Base-by-base conservation (phyloP, 495 filamentous ascomycete genomes). In the Letharia lupina region DNA sequence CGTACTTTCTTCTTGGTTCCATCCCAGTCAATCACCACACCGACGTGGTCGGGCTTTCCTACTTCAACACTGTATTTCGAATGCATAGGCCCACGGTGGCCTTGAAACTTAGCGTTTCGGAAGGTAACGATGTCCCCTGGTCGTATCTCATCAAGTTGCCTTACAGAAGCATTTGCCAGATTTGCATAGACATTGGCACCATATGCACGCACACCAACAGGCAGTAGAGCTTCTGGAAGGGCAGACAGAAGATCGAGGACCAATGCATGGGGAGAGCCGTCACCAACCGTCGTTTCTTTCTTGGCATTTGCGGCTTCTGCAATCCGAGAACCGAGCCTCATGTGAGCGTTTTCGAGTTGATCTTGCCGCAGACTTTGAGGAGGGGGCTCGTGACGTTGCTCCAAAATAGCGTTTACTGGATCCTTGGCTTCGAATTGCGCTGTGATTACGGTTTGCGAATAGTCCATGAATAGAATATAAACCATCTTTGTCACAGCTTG, bases 1-100 rank as follows among this genome's bases (percentile, higher is more conserved):
- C 93, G 79, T 45, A 98, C 88, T 82, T 96, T 96, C 84, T 96
- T 97, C 82, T 97, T 96, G 37, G 91, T 96, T 41, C 94, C 94
- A 75, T 98, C 94, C 94, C 94, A 98, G 73, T 98, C 94, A 15
- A 91, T 83, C n/a, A 98, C 93, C n/a, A 98, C 80, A 5, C 83
- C 95, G 2, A 98, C 94, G 75, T 98, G 94, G 70, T 96, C 93
- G 6, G 90, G 89, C 71, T 89, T 91, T 59, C 94, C 94, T 0
- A 96, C 91, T 67, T 98, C 94, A 45, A 84, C 77, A 62, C 78
- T 87, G 73, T 98, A 98, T 77, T 98, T 98, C 69, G 89, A 87
- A 71, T 96, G 92, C 88, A 98, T 90, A 13, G 91, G 84, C 5
- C 94, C 94, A 67, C 92, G 90, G 74, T 98, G 95, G 41, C 94